These are phyloP conservation scores for Trichophyton rubrum DNA, from an alignment of 2,329 filamentous ascomycete genomes.

Conservation along the genomic window DNA sequence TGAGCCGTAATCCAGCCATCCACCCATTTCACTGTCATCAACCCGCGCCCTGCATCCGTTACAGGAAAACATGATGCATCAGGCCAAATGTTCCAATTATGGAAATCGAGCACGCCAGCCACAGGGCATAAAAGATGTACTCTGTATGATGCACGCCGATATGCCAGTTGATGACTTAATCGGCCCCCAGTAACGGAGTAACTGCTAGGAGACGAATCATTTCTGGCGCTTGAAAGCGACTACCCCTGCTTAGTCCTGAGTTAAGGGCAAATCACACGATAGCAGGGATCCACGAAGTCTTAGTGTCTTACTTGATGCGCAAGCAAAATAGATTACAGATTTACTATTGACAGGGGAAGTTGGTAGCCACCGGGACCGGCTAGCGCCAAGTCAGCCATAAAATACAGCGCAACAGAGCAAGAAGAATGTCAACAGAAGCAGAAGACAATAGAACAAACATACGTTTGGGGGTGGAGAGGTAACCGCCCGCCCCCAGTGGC, in stretches of 20 bases:
- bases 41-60: background rate
- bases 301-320: conserved; percentile 4
- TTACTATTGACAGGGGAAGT: conserved; percentile 1
- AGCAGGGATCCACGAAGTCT: background rate
- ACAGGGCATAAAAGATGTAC: background rate
- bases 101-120: background rate
- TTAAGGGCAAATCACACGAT: conserved; percentile 1
- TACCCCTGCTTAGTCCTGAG: background rate
- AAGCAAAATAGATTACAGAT: conserved; percentile 1
- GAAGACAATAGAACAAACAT: background rate
- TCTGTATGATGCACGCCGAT: background rate
- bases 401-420: background rate
- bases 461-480: background rate
- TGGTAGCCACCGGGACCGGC: background rate
- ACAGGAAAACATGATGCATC: background rate
- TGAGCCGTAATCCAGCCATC: background rate
- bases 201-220: background rate
- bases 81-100: conserved; percentile 1
- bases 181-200: background rate
- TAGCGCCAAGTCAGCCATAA: conserved; percentile 3
- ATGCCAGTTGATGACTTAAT: background rate
- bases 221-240: background rate
- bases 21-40: background rate
- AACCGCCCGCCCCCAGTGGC: background rate
- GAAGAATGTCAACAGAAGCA: background rate